Evolutionary conservation across 768 basidiomycete genomes (phyloP).

Genomic region (Cantharellus cinnabarinus): DNA sequence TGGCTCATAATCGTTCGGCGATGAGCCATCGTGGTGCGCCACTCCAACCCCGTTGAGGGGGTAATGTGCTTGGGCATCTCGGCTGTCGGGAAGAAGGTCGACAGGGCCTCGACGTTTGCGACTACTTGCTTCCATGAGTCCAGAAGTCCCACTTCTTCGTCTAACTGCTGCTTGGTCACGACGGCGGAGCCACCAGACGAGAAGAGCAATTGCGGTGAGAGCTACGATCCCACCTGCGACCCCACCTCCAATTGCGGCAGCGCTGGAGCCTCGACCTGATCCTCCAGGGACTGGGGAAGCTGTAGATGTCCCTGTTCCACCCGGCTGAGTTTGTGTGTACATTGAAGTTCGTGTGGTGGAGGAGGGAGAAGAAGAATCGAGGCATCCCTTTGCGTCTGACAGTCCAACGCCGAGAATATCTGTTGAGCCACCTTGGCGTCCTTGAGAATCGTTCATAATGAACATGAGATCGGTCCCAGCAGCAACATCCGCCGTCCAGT

Average conservation of each 20-base stretch:
- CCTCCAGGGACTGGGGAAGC: not conserved
- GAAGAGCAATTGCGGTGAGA: not conserved
- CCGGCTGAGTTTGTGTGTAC: not conserved
- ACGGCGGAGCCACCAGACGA: not conserved
- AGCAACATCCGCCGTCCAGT: slow-evolving; percentile 4
- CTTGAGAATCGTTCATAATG: slow-evolving; percentile 1
- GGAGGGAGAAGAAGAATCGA: slow-evolving; percentile 2
- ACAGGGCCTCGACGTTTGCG: not conserved
- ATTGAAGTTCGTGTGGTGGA: not conserved
- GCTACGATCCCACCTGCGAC: not conserved
- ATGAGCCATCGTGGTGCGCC: not conserved
- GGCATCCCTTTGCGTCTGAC: slow-evolving; percentile 1
- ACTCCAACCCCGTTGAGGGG: not conserved
- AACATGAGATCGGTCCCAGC: slow-evolving; percentile 4
- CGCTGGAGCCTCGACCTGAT: not conserved
- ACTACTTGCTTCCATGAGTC: not conserved
- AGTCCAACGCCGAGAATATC: slow-evolving; percentile 4
- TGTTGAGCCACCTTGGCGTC: slow-evolving; percentile 3
- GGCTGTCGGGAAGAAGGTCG: not conserved
- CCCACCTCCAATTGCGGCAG: not conserved
- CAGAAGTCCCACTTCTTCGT: not conserved
- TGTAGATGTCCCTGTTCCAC: not conserved
- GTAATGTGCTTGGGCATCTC: not conserved
- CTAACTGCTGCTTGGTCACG: not conserved
- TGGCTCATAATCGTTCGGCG: slow-evolving; percentile 4